Evolutionary conservation across 805 yeast genomes (phyloP), one percentile per base, ranked within the genome.

Genomic region (Kazachstania psychrophila): DNA sequence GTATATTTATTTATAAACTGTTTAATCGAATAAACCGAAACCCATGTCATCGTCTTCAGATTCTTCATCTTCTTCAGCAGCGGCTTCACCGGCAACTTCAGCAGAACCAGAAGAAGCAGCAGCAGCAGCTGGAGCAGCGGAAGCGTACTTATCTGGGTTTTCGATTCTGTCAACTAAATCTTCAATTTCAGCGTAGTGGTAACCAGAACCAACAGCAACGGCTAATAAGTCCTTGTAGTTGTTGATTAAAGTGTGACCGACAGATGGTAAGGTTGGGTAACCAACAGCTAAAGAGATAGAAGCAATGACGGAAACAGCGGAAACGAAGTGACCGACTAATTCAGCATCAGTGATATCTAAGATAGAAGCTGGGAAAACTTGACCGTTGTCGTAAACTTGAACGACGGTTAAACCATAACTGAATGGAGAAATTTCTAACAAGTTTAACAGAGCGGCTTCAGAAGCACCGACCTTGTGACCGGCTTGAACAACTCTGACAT

Each of bases 371-470:
- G 95, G 89, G 95, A 92, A 92, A 62, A 88, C 79, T 74, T 92
- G 96, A 67, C 98, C 98, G 58, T 88, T 80, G 75, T 88, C 95
- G 83, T 84, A 92, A 66, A 92, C 96, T 75, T 87, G 95, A 64
- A 81, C 85, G 64, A 92, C 81, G 62, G 87, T 69, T 80, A 92
- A 72, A 86, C 98, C 99, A 71, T 84, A 92, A 63, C 97, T 86
- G 82, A 92, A 92, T 61, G 99, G 99, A 70, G 99, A 92, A 68
- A 92, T 92, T 92, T 89, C 80, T 75, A 92, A 80, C 97, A 92
- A 85, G 87, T 92, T 92, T 69, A 92, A 82, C 73, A 92, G 77
- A 57, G 96, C 66, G 58, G 99, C 97, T 79, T 92, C 99, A 60
- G 98, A 92, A 62, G 89, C 94, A 76, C 99, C 99, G 63, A 92